Base-by-base conservation (phyloP, 176 grass and related monocot species). In the Coix lacrymajobi region DNA sequence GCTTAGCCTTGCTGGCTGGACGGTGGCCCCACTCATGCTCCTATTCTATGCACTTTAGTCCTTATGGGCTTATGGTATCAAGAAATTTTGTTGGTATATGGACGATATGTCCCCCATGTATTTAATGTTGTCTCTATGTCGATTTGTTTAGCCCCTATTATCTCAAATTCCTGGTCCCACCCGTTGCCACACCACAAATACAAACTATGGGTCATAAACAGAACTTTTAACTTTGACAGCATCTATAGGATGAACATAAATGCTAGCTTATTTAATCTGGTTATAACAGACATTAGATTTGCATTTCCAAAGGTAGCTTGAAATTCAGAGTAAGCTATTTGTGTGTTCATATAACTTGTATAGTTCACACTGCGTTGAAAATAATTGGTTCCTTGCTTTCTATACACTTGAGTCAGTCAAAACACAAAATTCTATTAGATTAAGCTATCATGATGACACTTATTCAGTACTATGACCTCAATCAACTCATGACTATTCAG, bases 361-460 rank as follows among this genome's bases (percentile, higher is more conserved):
- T 25, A 66, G 73, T 3, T 10, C 36, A 63, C 2, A 16, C 6
- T 78, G 34, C 74, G 73, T 66, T 12, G 41, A 79, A 87, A 48
- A 17, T 57, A 9, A 24, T 8, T 45, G 46, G 10, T 22, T 58
- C 17, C 15, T 46, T 80, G 62, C 2, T 11, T 6, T 61, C 9
- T 57, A 43, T 73, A 79, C 54, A 84, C 61, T 63, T 51, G 48
- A 62, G 28, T 46, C 28, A 69, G 34, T 20, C 77, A 73, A 37
- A 11, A 34, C n/a, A 74, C 28, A 12, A 30, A 29, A 14, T 62
- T 62, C 58, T 46, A 75, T 61, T 84, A 61, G 19, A 13, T 51
- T 66, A 61, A 62, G 17, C 25, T 62, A 85, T 54, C 54, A 51
- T 69, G 52, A 16, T 28, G 9, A 74, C 63, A 76, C 5, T n/a